Evolutionary conservation across 164 flowering plant species (phyloP), one percentile per base, ranked within the genome.

Genomic region (Brasenia schreberi): DNA sequence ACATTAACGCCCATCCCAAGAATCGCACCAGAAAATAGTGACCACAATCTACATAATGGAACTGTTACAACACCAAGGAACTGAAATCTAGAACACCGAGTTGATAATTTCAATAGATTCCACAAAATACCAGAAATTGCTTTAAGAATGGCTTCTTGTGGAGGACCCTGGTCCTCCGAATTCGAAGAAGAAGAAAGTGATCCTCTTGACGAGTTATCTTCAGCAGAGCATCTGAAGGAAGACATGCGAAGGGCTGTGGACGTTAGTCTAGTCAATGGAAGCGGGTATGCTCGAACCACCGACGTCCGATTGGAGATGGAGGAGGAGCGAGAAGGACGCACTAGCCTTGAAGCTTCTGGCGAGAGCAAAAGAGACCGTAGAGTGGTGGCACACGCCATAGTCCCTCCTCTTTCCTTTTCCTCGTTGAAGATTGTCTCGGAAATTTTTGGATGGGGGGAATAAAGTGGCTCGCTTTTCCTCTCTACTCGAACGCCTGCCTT

Each of bases 101-200:
- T 45, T 45, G 53, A 5, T 1, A 45, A 7, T 45, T 4, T 23
- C 27, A 23, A 45, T 7, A 2, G 53, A 45, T 7, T 45, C 14
- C 14, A 45, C 7, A 9, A 60, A 33, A 70, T 27, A 87, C 97
- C 97, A 71, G 97, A 85, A 76, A 90, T 86, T 61, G 90, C 96
- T 72, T 90, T 90, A 63, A 93, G 90, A 69, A 93, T 83, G 59
- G 88, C 96, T 73, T 93, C 97, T 61, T 93, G 98, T 53, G 98
- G 98, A 2, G 97, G 98, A 5, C 81, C 86, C 33, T 80, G 75
- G 9, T 84, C 87, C 56, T 83, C 63, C 63, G 11, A n/a, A 60
- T 11, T 9, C 27, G 63, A n/a, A 60, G n/a, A 11, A 12, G 12
- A n/a, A 56, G 59, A 56, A 56, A 2, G n/a, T 11, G 59, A 56